A percentile compares a stretch with the other conserved stretches of the same genome.
Evolutionary conservation across 192 early-diverging fungal genomes (phyloP).

Genomic region (Haplosporangium gracile): DNA sequence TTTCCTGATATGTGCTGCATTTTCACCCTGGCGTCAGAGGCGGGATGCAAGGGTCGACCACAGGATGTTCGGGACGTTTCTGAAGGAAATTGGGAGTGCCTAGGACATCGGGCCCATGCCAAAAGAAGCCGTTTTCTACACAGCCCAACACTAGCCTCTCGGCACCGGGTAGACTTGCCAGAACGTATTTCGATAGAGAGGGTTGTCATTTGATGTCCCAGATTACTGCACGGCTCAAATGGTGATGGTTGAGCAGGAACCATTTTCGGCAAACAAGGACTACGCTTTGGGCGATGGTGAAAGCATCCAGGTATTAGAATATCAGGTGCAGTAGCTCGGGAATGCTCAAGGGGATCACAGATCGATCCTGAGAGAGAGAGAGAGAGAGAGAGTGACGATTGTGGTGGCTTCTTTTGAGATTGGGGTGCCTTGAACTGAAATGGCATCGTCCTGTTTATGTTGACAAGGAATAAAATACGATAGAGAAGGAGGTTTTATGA

Average conservation of each 20-base stretch:
- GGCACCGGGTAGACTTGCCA: neutral
- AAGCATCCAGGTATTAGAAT: neutral
- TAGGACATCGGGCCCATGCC: neutral
- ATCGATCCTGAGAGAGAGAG: neutral
- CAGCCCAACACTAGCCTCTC: neutral
- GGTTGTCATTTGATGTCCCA: neutral
- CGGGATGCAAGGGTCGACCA: neutral
- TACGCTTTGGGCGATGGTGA: neutral
- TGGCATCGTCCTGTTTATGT: too few species aligned
- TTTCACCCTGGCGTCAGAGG: neutral
- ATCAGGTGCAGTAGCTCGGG: neutral
- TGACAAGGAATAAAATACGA: too few species aligned
- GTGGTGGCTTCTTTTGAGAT: too few species aligned
- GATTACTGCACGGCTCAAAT: neutral
- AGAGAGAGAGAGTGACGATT: too few species aligned
- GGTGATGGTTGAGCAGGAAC: neutral
- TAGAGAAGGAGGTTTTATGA: too few species aligned
- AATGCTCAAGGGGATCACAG: neutral
- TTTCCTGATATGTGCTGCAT: neutral
- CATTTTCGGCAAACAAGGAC: neutral
- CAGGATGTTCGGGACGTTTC: neutral
- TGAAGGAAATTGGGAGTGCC: neutral
- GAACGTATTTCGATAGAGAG: neutral
- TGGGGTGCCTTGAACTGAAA: too few species aligned
- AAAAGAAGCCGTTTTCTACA: neutral